Evolutionary conservation across 176 grass and related monocot species (phyloP).

Genomic region (Stipa capillata): DNA sequence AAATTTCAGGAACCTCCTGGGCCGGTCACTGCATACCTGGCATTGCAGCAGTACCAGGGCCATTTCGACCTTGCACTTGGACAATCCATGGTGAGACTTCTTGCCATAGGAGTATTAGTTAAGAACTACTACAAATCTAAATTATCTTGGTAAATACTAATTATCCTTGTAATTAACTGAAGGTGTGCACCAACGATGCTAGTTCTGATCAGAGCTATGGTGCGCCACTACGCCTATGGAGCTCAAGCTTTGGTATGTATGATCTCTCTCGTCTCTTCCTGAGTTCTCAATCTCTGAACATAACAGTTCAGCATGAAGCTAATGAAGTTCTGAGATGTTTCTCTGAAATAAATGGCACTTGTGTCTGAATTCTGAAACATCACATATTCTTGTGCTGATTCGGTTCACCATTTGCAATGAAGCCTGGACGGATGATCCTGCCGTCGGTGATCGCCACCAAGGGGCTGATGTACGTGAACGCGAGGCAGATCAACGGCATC

Average conservation of each 20-base stretch:
- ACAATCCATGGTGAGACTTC: slow-evolving; percentile 12
- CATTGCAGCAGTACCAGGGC: neutral
- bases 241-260: slow-evolving; percentile 24
- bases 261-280: neutral
- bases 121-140: neutral
- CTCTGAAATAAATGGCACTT: neutral
- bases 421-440: slow-evolving; percentile 29
- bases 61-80: slow-evolving; percentile 15
- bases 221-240: neutral
- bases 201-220: slow-evolving; percentile 28
- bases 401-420: neutral
- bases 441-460: slow-evolving; percentile 14
- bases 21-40: neutral
- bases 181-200: slow-evolving; percentile 18
- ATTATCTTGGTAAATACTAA: neutral
- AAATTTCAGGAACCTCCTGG: neutral
- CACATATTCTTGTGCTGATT: neutral
- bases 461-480: slow-evolving; percentile 45
- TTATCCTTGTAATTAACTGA: neutral
- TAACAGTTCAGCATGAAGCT: neutral
- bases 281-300: neutral
- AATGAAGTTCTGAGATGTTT: neutral
- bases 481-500: slow-evolving; percentile 59
- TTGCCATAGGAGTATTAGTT: neutral
- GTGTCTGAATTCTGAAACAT: neutral